These are phyloP conservation scores for Ustilago sp. DNA, from an alignment of 1,284 basidiomycete genomes.

Conservation along the genomic window DNA sequence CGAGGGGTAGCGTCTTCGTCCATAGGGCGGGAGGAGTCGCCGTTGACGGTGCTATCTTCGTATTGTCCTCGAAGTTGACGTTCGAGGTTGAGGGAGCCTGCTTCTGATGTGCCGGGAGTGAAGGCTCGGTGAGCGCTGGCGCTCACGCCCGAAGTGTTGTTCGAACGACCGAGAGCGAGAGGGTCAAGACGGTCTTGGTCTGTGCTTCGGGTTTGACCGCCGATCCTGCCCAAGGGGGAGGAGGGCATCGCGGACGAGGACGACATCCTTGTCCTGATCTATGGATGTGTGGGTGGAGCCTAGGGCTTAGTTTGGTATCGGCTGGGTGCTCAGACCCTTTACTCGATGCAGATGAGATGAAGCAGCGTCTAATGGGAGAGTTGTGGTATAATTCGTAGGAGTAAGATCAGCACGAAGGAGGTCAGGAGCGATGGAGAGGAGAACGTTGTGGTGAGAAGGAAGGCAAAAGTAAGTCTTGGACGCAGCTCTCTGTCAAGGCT, in stretches of 20 bases:
- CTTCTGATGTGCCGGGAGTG: conserved; percentile 45
- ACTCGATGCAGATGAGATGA: not conserved
- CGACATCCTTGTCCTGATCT: conserved; percentile 33
- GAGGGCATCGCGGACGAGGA: conserved; percentile 56
- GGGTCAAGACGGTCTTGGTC: conserved; percentile 44
- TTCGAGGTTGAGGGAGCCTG: conserved; percentile 47
- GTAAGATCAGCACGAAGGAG: not conserved
- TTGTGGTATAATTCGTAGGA: not conserved
- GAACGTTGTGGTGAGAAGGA: conserved; percentile 59
- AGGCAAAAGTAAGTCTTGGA: conserved; percentile 71
- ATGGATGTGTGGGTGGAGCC: not conserved
- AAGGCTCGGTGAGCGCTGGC: conserved; percentile 34
- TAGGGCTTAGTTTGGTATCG: not conserved
- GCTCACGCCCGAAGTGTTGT: conserved; percentile 33
- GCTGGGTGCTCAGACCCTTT: not conserved
- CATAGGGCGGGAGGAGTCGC: conserved; percentile 39
- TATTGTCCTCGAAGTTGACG: conserved; percentile 41
- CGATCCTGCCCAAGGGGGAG: conserved; percentile 49
- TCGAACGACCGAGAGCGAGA: conserved; percentile 41
- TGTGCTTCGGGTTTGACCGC: conserved; percentile 30
- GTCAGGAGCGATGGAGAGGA: conserved; percentile 18
- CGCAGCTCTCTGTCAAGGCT: not conserved
- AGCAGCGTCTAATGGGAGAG: not conserved
- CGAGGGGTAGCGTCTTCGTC: conserved; percentile 44
- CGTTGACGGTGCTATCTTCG: conserved; percentile 45